Conservation (phyloP, 164 flowering plant species). For the Aristolochia fimbriata region DNA sequence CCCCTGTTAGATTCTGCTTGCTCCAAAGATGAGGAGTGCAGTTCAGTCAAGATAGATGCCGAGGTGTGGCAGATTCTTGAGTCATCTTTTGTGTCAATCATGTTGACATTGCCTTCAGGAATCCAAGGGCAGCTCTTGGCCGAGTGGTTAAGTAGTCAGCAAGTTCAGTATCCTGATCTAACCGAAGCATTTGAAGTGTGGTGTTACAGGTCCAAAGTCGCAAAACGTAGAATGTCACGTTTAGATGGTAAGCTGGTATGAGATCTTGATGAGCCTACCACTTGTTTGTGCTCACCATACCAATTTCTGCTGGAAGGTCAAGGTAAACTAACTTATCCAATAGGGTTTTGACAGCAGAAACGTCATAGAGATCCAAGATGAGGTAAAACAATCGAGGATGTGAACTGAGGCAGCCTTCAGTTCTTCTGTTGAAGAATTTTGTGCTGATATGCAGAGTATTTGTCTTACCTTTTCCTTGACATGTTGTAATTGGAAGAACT, state of each 20-base stretch:
- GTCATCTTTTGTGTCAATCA: conserved; percentile 62
- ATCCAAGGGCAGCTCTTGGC: conserved; percentile 76
- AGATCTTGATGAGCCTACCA: background rate
- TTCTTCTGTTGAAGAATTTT: too few relatives aligned
- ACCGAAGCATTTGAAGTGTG: conserved; percentile 96
- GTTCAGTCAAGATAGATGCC: conserved; percentile 32
- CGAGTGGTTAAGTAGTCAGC: conserved; percentile 64
- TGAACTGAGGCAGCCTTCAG: too few relatives aligned
- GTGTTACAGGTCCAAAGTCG: conserved; percentile 89
- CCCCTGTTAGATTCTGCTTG: conserved; percentile 36
- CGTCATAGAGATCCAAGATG: too few relatives aligned
- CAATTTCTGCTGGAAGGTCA: too few relatives aligned
- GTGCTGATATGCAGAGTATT: too few relatives aligned
- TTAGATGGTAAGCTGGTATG: conserved; percentile 5
- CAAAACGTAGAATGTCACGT: conserved; percentile 53
- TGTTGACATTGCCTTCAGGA: conserved; percentile 71
- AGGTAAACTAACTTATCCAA: too few relatives aligned
- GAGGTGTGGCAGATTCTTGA: conserved; percentile 80
- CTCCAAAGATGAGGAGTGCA: conserved; percentile 25
- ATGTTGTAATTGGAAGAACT: too few relatives aligned
- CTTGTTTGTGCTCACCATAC: too few relatives aligned
- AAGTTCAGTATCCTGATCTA: conserved; percentile 64
- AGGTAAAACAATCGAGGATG: too few relatives aligned
- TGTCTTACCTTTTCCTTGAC: too few relatives aligned
- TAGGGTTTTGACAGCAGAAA: too few relatives aligned